Conservation (phyloP, 306 rosid species). For the Prunus campanulata region DNA sequence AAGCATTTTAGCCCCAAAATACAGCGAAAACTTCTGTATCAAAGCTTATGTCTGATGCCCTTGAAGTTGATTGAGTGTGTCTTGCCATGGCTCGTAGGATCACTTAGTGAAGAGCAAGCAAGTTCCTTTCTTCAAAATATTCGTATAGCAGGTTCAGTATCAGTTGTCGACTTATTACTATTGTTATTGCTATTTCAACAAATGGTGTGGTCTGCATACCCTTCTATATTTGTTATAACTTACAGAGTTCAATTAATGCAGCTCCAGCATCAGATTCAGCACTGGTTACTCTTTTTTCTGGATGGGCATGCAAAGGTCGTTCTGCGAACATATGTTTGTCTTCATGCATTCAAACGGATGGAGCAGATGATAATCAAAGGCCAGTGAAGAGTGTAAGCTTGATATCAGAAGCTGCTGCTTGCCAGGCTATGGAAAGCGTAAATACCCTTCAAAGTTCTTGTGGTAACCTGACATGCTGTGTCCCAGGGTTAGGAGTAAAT, state of each 20-base stretch:
- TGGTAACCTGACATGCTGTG: conserved; percentile 63
- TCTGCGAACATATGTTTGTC: conserved; percentile 64
- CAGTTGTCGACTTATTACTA: conserved; percentile 13
- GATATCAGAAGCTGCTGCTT: conserved; percentile 34
- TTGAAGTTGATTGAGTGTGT: conserved; percentile 85
- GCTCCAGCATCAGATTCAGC: conserved; percentile 89
- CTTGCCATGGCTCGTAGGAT: conserved; percentile 79
- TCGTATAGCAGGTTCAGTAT: conserved; percentile 71
- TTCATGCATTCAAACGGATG: conserved; percentile 33
- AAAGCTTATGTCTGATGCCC: conserved; percentile 92
- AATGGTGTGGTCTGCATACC: neutral
- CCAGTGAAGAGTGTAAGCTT: conserved; percentile 24
- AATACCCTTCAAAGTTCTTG: conserved; percentile 47
- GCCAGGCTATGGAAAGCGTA: conserved; percentile 36
- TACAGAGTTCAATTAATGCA: conserved; percentile 39
- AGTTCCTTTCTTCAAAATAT: conserved; percentile 64
- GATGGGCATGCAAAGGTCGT: conserved; percentile 89
- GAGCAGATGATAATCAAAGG: conserved; percentile 23
- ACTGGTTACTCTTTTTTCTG: conserved; percentile 77
- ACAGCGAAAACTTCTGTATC: conserved; percentile 80
- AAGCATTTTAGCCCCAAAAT: conserved; percentile 73
- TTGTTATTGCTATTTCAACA: conserved; percentile 6
- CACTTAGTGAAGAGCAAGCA: conserved; percentile 69
- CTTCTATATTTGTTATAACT: conserved; percentile 14
- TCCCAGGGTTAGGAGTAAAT: conserved; percentile 84